Evolutionary conservation across 2,329 filamentous ascomycete genomes (phyloP), one percentile per base, ranked within the genome.

Genomic region (Emergomyces africanus): DNA sequence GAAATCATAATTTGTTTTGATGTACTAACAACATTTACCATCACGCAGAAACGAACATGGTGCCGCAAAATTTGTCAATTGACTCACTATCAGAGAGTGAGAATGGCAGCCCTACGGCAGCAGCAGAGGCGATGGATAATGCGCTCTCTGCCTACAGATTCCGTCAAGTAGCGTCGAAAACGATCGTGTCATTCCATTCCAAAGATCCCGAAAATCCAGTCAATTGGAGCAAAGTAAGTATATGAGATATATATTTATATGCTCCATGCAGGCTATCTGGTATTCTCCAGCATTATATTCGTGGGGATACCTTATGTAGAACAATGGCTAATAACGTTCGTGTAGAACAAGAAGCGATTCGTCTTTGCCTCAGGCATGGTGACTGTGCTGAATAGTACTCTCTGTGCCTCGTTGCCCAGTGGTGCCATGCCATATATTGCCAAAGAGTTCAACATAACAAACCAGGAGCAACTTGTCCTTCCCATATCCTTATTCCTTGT

Each of bases 401-500:
- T 76, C 39, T 69, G 69, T 15, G 73, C 72, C 12, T 74, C 73
- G 9, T 64, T 76, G 23, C 72, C 73, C 25, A 72, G 71, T 57
- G 72, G 71, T 49, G 72, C 73, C 37, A 71, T 72, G 25, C 63
- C 66, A 12, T 69, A 68, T 61, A 76, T 76, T 42, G 67, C 70
- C 5, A 59, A 67, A 44, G 66, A 74, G 20, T 73, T 72, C 56
- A 57, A 69, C 39, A 64, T 73, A 49, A 69, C 67, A 10, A 68
- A 69, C 46, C 50, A 71, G 39, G 62, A 71, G 56, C 65, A 69
- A 14, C 63, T 74, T 1, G 72, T 72, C 8, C 64, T 76, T 5
- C 72, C 72, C 0, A 74, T 75, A 49, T 75, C 74, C 1, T 64
- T 74, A 20, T 76, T 74, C 59, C 65, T 76, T 0, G 66, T 74